phyloP scores from a whole-genome alignment of 108 stramenopile species.

The Parmales sp. region DNA sequence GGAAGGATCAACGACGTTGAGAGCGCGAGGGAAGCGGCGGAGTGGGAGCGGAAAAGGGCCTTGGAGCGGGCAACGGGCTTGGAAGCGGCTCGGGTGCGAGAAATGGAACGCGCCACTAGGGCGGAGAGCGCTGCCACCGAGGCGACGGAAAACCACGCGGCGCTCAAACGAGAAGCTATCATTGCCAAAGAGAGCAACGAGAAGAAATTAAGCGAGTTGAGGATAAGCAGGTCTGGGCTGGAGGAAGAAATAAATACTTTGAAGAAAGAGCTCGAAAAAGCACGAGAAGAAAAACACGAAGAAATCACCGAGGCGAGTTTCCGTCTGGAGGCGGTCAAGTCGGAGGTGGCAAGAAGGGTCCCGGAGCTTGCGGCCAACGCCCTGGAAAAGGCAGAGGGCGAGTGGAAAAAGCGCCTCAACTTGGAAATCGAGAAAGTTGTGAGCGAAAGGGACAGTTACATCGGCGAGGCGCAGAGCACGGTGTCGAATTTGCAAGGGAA shows the following conservation, averaged over 20 bases:
- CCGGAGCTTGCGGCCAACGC: not conserved
- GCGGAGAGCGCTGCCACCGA: not conserved
- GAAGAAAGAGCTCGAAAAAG: not conserved
- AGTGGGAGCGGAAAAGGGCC: not conserved
- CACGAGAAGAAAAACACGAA: not conserved
- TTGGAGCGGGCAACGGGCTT: not conserved
- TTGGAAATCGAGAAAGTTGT: not conserved
- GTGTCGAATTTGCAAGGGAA: not conserved
- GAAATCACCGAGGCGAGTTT: not conserved
- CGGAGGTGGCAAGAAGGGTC: conserved; percentile 6
- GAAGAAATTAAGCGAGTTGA: not conserved
- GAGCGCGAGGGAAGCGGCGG: not conserved
- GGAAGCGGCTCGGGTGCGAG: not conserved
- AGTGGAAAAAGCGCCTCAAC: not conserved
- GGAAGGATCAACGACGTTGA: not conserved
- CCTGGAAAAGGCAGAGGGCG: not conserved
- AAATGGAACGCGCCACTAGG: not conserved
- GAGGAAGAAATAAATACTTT: not conserved
- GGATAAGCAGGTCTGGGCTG: not conserved
- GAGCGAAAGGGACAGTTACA: not conserved
- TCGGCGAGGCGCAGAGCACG: not conserved
- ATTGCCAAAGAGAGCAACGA: not conserved
- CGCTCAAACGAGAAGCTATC: not conserved
- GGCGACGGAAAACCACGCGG: not conserved
- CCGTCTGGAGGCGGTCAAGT: not conserved